phyloP scores from a whole-genome alignment of 2,329 filamentous ascomycete species.

The Lizonia empirigonia region DNA sequence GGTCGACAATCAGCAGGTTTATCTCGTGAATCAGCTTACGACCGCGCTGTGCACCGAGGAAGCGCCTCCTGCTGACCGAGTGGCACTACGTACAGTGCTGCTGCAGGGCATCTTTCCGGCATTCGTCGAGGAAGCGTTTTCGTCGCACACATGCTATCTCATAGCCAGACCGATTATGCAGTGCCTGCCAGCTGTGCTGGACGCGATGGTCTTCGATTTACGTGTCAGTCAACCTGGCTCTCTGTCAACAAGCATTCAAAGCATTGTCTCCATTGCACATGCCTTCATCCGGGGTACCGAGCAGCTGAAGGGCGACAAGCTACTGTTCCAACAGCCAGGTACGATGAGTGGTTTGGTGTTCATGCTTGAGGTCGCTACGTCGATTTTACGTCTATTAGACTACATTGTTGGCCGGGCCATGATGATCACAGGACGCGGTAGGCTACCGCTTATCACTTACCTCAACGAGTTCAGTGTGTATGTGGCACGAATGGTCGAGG shows the following conservation, averaged over 20 bases:
- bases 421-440: slow-evolving; percentile 1
- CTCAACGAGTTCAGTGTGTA: slow-evolving; percentile 51
- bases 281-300: slow-evolving; percentile 48
- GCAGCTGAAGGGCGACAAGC: slow-evolving; percentile 41
- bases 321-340: slow-evolving; percentile 47
- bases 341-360: slow-evolving; percentile 48
- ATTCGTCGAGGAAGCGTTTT: slow-evolving; percentile 59
- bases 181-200: slow-evolving; percentile 52
- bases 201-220: slow-evolving; percentile 54
- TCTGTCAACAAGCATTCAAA: slow-evolving; percentile 44
- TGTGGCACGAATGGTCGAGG: slow-evolving; percentile 32
- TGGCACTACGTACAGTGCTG: slow-evolving; percentile 58
- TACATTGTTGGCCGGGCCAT: slow-evolving; percentile 51
- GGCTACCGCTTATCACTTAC: slow-evolving; percentile 43
- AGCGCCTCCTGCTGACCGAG: slow-evolving; percentile 45
- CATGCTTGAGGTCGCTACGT: slow-evolving; percentile 51
- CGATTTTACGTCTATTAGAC: slow-evolving; percentile 52
- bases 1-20: slow-evolving; percentile 61
- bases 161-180: slow-evolving; percentile 59
- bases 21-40: slow-evolving; percentile 61
- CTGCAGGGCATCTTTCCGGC: slow-evolving; percentile 62
- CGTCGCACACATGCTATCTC: slow-evolving; percentile 56
- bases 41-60: slow-evolving; percentile 57
- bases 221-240: slow-evolving; percentile 50
- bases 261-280: slow-evolving; percentile 49